Evolutionary conservation across 441 rosid genomes (phyloP).

Genomic region (Geranium incanum): DNA sequence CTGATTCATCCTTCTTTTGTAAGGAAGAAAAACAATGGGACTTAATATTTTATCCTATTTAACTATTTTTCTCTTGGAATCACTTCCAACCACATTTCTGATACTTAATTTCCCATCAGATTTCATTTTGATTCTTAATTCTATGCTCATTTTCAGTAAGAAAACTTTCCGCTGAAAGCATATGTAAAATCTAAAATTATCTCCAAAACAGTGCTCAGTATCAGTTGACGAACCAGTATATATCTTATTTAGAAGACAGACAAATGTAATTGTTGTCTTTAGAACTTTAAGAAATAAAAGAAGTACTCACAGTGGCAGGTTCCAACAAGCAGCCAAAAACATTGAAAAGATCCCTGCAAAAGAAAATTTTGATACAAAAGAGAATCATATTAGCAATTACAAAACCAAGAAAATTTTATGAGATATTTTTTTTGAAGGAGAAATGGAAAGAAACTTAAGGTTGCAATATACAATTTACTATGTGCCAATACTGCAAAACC

Average conservation of each 20-base stretch:
- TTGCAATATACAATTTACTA: background rate
- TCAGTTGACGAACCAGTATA: background rate
- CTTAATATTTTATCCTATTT: background rate
- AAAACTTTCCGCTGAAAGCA: background rate
- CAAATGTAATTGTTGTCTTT: background rate
- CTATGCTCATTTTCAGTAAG: no score
- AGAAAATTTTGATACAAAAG: constrained; percentile 6
- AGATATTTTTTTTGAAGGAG: background rate
- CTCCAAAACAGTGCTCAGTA: background rate
- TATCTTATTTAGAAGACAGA: background rate
- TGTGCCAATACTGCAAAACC: background rate
- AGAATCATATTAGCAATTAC: constrained; percentile 1
- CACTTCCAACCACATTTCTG: background rate
- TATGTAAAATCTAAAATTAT: background rate
- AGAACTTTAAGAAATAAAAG: background rate
- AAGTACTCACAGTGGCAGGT: constrained; percentile 67
- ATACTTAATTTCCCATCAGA: no score
- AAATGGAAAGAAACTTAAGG: background rate
- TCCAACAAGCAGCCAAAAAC: constrained; percentile 70
- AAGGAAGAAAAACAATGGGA: background rate
- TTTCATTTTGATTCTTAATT: no score
- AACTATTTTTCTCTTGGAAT: background rate
- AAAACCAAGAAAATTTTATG: background rate
- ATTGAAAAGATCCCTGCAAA: constrained; percentile 65
- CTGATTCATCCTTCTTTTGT: background rate